phyloP scores from a whole-genome alignment of 768 basidiomycete species.

The Lentinus tigrinus region DNA sequence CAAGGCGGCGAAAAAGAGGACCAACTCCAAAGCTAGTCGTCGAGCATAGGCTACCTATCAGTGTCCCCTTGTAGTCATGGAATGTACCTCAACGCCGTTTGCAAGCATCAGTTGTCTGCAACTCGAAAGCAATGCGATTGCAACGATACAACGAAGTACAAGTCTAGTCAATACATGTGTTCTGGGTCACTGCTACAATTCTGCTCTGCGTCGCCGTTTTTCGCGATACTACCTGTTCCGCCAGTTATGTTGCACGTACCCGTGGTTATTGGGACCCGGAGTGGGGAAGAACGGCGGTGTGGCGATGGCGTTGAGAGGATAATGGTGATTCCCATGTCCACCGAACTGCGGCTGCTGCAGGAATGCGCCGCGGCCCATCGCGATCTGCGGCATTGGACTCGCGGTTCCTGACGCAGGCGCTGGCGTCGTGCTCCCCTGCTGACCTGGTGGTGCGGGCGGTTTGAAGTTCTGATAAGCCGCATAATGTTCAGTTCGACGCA shows the following conservation, averaged over 20 bases:
- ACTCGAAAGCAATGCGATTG: constrained; percentile 3
- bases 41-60: background rate
- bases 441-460: constrained; percentile 4
- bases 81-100: too few relatives aligned
- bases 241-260: constrained; percentile 12
- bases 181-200: background rate
- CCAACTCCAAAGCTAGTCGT: constrained; percentile 15
- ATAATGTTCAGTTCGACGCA: too few relatives aligned
- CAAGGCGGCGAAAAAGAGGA: constrained; percentile 34
- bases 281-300: constrained; percentile 12
- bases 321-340: background rate
- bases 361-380: constrained; percentile 11
- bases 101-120: background rate
- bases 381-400: constrained; percentile 8
- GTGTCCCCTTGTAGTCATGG: too few relatives aligned
- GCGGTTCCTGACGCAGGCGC: constrained; percentile 4
- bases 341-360: constrained; percentile 5
- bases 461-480: constrained; percentile 14
- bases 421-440: background rate
- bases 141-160: background rate
- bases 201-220: background rate
- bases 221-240: background rate
- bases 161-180: constrained; percentile 6
- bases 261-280: constrained; percentile 3
- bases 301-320: constrained; percentile 12